Base-by-base conservation (phyloP, 306 rosid genomes). In the Carpinus fangiana region DNA sequence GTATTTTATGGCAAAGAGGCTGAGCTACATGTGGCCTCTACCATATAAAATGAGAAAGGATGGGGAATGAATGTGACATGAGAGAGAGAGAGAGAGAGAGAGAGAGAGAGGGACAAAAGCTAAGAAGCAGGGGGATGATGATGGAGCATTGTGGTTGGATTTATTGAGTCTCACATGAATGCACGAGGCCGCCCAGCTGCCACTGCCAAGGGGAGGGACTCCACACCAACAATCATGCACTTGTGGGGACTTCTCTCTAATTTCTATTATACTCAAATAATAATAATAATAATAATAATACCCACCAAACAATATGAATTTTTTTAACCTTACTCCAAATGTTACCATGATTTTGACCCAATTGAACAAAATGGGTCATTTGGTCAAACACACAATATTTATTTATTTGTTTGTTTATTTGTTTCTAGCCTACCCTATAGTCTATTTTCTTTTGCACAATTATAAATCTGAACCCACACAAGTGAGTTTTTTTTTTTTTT, bases 171-270 rank as follows among this genome's bases (percentile, higher is more conserved):
- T 83, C 97, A 92, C 94, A 92, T 92, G 97, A 88, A 86, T 2
- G 94, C 96, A 92, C 86, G 92, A 89, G 88, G 91, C 78, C 84
- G 65, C 85, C 87, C 84, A 84, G 86, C 84, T 83, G 83, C 89
- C 62, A 76, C 66, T 59, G 80, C 82, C 82, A 80, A 57, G 67
- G 57, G 80, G 81, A 26, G 54, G 47, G 34, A 62, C 65, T 56
- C 78, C 81, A 78, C 82, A 86, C 78, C 56, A 46, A 73, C 82
- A 84, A 88, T 88, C 87, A 88, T 88, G 78, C 54, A 73, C 59
- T 23, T 72, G 84, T 84, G 84, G 87, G 88, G 87, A 62, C 80
- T 79, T 71, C 21, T 43, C 80, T 51, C 65, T 17, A 43, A n/a
- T 51, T 55, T 31, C 8, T 2, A 17, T 48, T 38, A 34, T 31